Base-by-base conservation (phyloP, 768 basidiomycete genomes). In the Ramaria rubella region DNA sequence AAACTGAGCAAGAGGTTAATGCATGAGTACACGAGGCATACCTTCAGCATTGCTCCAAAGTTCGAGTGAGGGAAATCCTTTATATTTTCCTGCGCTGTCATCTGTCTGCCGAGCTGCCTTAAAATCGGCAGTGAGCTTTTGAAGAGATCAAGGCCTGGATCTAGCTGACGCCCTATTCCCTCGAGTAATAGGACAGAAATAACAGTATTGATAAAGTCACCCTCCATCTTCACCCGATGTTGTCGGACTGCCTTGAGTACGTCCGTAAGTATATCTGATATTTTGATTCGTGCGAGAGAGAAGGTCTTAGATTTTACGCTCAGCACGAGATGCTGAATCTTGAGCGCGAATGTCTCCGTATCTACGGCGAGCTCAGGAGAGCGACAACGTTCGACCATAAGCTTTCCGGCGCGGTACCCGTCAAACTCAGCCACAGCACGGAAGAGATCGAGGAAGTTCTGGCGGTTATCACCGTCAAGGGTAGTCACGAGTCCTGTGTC, bases 141-240 rank as follows among this genome's bases (percentile, higher is more conserved):
- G 78, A 99, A 97, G 58, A 99, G 69, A 72, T 99, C 96, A 70
- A 98, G 72, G 12, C 78, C 77, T 1, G 96, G 94, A 70, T 99
- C 94, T 60, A 99, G 69, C 72, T 88, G 93, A 58, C 95, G 75
- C 21, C 96, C 96, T 62, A 99, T 97, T 1, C 96, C 96, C 71
- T 99, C 96, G 53, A 99, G 74, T 38, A 99, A 69, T 53, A 99
- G 71, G 55, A 97, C 92, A 9, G 90, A 90, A 58, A 99, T 87
- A 58, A 99, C 93, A 0, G 96, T 98, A 70, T 99, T 99, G 67
- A 98, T 85, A 67, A 99, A 99, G 69, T 98, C 96, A 14, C 87
- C 93, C 72, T 99, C 95, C 85, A 99, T 90, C 75, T 92, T 97
- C 61, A 98, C 96, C 66, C 96, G 95, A 69, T 97, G 94, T 61